These are phyloP conservation scores for Fusarium incarnatum DNA, from an alignment of 2,329 filamentous ascomycete genomes.

Conservation along the genomic window DNA sequence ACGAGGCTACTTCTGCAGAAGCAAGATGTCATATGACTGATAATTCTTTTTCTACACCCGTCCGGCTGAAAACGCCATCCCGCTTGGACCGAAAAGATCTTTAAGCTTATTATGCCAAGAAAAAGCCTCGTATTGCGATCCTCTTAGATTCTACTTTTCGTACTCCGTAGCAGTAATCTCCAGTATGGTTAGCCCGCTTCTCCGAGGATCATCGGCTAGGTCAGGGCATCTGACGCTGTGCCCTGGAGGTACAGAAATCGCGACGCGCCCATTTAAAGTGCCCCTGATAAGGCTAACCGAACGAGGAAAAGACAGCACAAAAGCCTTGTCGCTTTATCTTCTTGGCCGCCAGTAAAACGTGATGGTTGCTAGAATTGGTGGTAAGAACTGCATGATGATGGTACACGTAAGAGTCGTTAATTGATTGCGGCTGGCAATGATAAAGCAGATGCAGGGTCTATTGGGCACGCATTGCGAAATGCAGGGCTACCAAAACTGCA, in stretches of 20 bases:
- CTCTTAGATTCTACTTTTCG: not conserved
- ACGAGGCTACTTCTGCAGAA: not conserved
- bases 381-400: not conserved
- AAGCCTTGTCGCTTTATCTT: not conserved
- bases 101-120: conserved; percentile 28
- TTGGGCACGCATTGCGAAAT: not conserved
- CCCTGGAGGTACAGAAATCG: conserved; percentile 18
- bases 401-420: conserved; percentile 3
- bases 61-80: not conserved
- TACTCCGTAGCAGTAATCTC: not conserved
- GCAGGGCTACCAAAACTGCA: not conserved
- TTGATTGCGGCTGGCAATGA: not conserved
- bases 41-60: not conserved
- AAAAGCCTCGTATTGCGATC: conserved; percentile 5
- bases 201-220: conserved; percentile 1
- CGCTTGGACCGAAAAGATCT: not conserved
- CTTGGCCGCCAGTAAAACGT: not conserved
- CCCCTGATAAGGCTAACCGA: not conserved
- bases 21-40: not conserved
- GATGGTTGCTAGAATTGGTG: not conserved
- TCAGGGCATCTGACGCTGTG: conserved; percentile 9
- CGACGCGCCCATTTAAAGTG: not conserved
- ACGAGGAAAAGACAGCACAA: not conserved
- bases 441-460: not conserved
- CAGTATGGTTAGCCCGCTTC: not conserved